These are phyloP conservation scores for Kodamaea kaohsiungensis DNA, from an alignment of 805 yeast genomes.

Conservation along the genomic window DNA sequence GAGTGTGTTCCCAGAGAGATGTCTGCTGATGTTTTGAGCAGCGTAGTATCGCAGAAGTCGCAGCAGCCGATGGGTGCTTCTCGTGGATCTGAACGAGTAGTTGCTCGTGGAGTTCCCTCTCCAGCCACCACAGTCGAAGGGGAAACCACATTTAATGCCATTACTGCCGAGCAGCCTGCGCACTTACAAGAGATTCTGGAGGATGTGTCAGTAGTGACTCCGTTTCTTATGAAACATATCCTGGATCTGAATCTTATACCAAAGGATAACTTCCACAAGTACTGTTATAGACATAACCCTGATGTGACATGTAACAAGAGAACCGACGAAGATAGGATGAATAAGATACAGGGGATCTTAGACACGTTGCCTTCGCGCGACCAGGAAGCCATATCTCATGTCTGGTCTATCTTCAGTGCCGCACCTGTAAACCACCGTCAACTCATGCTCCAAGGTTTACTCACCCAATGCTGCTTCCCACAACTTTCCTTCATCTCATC, in stretches of 20 bases:
- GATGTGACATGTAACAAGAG: conserved; percentile 72
- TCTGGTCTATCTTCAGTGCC: conserved; percentile 81
- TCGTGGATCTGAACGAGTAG: neutral
- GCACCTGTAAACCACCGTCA: conserved; percentile 71
- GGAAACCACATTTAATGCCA: conserved; percentile 4
- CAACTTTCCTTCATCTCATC: conserved; percentile 84
- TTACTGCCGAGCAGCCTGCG: neutral
- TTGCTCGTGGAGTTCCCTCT: neutral
- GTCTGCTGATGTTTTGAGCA: conserved; percentile 4
- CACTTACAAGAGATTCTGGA: conserved; percentile 1
- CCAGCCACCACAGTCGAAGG: neutral
- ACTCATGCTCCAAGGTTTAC: conserved; percentile 76
- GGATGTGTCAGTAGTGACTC: conserved; percentile 37
- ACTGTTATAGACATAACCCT: conserved; percentile 93
- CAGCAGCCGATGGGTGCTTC: neutral
- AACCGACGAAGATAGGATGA: conserved; percentile 65
- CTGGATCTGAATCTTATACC: conserved; percentile 45
- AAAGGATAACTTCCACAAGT: conserved; percentile 59
- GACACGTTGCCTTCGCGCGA: conserved; percentile 68
- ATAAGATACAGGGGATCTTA: conserved; percentile 56
- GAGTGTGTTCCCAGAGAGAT: conserved; percentile 12
- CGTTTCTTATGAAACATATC: conserved; percentile 42
- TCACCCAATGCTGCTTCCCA: conserved; percentile 92
- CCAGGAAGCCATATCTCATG: conserved; percentile 74
- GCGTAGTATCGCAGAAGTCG: conserved; percentile 1